Evolutionary conservation across 2,329 filamentous ascomycete genomes (phyloP).

Genomic region (Cercospora canescens): DNA sequence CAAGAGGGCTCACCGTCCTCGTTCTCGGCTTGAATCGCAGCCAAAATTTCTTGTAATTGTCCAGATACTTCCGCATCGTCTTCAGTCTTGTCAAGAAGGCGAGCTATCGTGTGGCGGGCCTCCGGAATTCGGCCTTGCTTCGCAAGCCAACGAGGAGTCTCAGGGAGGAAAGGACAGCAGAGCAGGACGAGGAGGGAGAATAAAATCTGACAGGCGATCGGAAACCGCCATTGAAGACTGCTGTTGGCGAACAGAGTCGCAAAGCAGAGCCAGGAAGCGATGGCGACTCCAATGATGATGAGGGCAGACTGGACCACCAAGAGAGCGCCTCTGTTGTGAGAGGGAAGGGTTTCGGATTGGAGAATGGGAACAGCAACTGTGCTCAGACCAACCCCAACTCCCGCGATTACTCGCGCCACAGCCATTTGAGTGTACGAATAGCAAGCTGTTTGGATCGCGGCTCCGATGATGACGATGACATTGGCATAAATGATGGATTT

Average conservation of each 20-base stretch:
- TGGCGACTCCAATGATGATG: slow-evolving; percentile 33
- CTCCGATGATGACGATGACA: slow-evolving; percentile 30
- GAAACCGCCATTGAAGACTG: slow-evolving; percentile 33
- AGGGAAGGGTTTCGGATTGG: slow-evolving; percentile 34
- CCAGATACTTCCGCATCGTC: slow-evolving; percentile 36
- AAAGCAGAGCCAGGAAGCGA: slow-evolving; percentile 33
- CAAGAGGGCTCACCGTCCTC: slow-evolving; percentile 36
- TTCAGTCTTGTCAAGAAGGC: slow-evolving; percentile 35
- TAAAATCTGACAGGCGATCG: slow-evolving; percentile 33
- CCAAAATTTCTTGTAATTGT: slow-evolving; percentile 40
- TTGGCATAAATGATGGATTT: slow-evolving; percentile 30
- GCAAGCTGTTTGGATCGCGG: slow-evolving; percentile 28
- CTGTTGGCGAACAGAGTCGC: slow-evolving; percentile 30
- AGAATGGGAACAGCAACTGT: slow-evolving; percentile 34
- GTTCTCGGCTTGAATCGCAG: slow-evolving; percentile 35
- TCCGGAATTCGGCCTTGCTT: slow-evolving; percentile 31
- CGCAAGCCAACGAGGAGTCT: slow-evolving; percentile 34
- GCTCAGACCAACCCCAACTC: slow-evolving; percentile 31
- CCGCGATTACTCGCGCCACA: slow-evolving; percentile 28
- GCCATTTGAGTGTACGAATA: slow-evolving; percentile 31
- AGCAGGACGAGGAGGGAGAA: slow-evolving; percentile 32
- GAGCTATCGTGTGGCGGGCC: slow-evolving; percentile 32
- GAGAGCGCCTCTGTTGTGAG: slow-evolving; percentile 32
- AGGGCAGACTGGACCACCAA: slow-evolving; percentile 32
- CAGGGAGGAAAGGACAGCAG: slow-evolving; percentile 32